Conservation (phyloP, 1,284 basidiomycete species). For the Cutaneotrichosporon sp. region DNA sequence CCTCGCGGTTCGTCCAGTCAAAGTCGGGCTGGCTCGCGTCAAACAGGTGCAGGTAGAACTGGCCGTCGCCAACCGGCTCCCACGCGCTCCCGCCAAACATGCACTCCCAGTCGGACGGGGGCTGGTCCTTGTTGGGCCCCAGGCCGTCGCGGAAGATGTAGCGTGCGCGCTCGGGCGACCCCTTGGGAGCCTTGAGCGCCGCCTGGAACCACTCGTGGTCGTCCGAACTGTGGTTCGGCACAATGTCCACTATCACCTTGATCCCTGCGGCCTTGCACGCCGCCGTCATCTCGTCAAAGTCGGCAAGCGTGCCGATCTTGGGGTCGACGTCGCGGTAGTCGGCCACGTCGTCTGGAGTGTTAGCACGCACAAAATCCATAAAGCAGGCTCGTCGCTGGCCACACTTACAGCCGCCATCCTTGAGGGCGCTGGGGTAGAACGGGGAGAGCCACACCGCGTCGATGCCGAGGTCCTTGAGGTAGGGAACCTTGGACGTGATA, state of each 20-base stretch:
- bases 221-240: constrained; percentile 74
- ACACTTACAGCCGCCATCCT: constrained; percentile 61
- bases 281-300: constrained; percentile 62
- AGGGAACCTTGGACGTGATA: constrained; percentile 62
- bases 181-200: constrained; percentile 56
- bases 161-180: constrained; percentile 55
- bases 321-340: constrained; percentile 70
- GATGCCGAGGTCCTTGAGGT: constrained; percentile 64
- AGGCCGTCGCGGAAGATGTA: constrained; percentile 65
- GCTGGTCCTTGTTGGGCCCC: constrained; percentile 51
- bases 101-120: constrained; percentile 69
- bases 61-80: constrained; percentile 63
- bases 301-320: constrained; percentile 64
- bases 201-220: constrained; percentile 71
- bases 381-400: not conserved
- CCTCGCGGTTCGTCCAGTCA: constrained; percentile 67
- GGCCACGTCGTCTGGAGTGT: constrained; percentile 56
- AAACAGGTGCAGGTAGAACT: constrained; percentile 70
- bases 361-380: no score
- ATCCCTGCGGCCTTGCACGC: constrained; percentile 61
- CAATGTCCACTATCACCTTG: constrained; percentile 73
- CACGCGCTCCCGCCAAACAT: constrained; percentile 68
- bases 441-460: constrained; percentile 71
- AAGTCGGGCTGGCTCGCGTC: constrained; percentile 67
- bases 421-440: constrained; percentile 63